Evolutionary conservation across 2,329 filamentous ascomycete genomes (phyloP).

Genomic region (Dothistroma septosporum): DNA sequence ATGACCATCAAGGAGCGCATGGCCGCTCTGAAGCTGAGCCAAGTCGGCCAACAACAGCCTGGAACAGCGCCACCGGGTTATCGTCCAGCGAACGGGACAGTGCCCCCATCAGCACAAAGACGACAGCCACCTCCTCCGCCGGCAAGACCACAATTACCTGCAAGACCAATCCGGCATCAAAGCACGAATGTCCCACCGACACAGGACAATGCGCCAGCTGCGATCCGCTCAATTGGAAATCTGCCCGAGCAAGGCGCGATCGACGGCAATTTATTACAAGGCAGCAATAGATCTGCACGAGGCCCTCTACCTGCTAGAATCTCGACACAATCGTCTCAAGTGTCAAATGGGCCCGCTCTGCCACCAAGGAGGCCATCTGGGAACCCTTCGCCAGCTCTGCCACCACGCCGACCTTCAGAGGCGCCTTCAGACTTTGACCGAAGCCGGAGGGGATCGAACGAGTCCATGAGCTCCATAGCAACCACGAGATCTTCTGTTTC

Average conservation of each 20-base stretch:
- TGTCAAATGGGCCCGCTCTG: slow-evolving; percentile 41
- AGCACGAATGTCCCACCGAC: slow-evolving; percentile 39
- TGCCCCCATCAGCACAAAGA: slow-evolving; percentile 22
- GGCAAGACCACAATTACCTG: slow-evolving; percentile 30
- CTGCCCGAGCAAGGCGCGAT: slow-evolving; percentile 32
- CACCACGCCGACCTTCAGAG: slow-evolving; percentile 43
- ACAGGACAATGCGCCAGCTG: slow-evolving; percentile 35
- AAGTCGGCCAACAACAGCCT: slow-evolving; percentile 38
- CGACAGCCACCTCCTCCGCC: slow-evolving; percentile 35
- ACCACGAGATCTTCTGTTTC: slow-evolving; percentile 49
- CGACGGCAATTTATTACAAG: slow-evolving; percentile 16
- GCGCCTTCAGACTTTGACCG: slow-evolving; percentile 27
- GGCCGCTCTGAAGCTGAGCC: slow-evolving; percentile 45
- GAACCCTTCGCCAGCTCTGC: slow-evolving; percentile 38
- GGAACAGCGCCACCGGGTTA: slow-evolving; percentile 32
- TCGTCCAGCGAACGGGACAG: slow-evolving; percentile 18
- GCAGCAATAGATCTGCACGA: slow-evolving; percentile 24
- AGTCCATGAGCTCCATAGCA: slow-evolving; percentile 51
- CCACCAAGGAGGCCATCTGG: slow-evolving; percentile 42
- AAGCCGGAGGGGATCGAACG: slow-evolving; percentile 42
- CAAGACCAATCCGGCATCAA: slow-evolving; percentile 33
- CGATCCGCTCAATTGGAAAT: slow-evolving; percentile 37
- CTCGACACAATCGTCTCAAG: slow-evolving; percentile 34
- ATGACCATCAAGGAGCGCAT: slow-evolving; percentile 46
- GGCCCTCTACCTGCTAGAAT: slow-evolving; percentile 47